Evolutionary conservation across 208 protist species (phyloP), one percentile per base, ranked within the genome.

Genomic region (Crithidia sp.): DNA sequence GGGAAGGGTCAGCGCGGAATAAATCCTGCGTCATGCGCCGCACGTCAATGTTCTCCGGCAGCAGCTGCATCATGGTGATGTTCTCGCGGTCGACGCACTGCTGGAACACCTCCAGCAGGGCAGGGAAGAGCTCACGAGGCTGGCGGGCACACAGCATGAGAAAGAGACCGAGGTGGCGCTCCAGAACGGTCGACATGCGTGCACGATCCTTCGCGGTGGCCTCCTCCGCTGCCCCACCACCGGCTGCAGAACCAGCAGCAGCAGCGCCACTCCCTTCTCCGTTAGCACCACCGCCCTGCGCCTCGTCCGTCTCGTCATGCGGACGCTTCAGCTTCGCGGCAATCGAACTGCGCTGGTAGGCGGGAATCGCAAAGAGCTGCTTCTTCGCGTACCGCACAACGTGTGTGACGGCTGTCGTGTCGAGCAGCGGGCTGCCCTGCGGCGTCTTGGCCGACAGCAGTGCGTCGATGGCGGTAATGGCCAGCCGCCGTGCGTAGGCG

Each of bases 141-240:
- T 92, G 85, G 16, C 86, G 87, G 4, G 76, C 78, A 60, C 90
- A 95, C n/a, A 95, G 81, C 84, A 89, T 90, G 17, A 92, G 73
- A 58, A 93, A 92, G 17, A 91, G 80, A 5, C 82, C 88, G 41
- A 93, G 82, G 50, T 88, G 85, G 4, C 84, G 83, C 63, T 90
- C 77, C 37, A 91, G 67, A 53, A 81, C 60, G 14, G 76, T 67
- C 0, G 82, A 74, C 62, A 81, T 68, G 19, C 76, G 67, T 28
- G n/a, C 45, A 50, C 72, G 72, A n/a, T 71, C 67, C 39, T 74
- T 71, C 16, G 81, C 75, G 6, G 75, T 79, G 36, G 76, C 56
- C 56, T 79, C 67, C 16, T 57, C 76, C 62, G 71, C 50, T 13
- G 49, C 45, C 39, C 58, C 49, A 72, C 50, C 16, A 5, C 17